A percentile compares a stretch with the other conserved stretches of the same genome.
Conservation (phyloP, 1,284 basidiomycete genomes). For the Rhodotorula sp. region DNA sequence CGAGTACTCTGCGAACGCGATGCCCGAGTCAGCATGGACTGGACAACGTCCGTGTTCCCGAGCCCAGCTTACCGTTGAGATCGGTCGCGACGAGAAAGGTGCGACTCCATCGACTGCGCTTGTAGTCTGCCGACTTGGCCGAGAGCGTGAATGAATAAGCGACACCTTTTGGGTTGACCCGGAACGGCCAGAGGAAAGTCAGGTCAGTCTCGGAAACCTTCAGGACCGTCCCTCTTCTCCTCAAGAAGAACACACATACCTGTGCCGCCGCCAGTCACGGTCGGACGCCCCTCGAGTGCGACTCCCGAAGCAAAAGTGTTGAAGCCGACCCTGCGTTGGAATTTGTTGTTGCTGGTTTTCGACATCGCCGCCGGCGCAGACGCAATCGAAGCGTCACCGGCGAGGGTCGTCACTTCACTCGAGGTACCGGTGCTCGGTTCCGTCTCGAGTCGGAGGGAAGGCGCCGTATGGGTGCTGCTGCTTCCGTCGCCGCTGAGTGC, state of each 20-base stretch:
- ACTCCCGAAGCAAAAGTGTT: conserved; percentile 64
- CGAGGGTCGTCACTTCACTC: background rate
- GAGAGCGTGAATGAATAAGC: conserved; percentile 53
- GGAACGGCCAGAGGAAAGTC: background rate
- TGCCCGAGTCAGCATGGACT: background rate
- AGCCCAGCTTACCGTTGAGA: conserved; percentile 56
- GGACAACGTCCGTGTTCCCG: background rate
- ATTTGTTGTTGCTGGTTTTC: background rate
- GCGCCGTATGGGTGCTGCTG: background rate
- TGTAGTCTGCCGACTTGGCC: conserved; percentile 80
- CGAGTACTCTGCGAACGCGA: conserved; percentile 61
- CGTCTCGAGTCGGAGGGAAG: background rate
- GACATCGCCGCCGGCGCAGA: background rate
- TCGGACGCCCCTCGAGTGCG: conserved; percentile 23
- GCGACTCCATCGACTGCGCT: conserved; percentile 72
- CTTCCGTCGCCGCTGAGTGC: background rate
- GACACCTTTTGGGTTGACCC: conserved; percentile 28
- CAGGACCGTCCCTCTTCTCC: background rate
- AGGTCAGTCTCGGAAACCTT: background rate
- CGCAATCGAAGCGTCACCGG: background rate
- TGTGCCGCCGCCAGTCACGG: conserved; percentile 58
- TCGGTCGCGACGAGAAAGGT: conserved; percentile 89
- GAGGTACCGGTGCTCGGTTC: background rate
- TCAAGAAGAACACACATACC: conserved; percentile 45
- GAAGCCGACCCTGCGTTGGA: conserved; percentile 75